Base-by-base conservation (phyloP, 768 basidiomycete genomes). In the Cantharellus cinnabarinus region DNA sequence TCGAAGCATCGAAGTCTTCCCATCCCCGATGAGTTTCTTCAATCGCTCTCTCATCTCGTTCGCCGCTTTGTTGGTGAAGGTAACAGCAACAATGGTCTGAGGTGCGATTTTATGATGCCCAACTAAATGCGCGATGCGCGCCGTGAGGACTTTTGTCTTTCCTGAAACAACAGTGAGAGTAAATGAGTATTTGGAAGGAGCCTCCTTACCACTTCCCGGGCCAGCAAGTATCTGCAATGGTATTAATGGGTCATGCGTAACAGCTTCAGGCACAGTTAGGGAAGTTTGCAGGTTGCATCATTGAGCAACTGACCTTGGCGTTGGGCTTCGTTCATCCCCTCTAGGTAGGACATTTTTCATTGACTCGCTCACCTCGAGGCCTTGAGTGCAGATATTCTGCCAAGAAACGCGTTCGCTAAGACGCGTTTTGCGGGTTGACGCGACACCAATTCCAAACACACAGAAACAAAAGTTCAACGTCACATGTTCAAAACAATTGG, bases 41-140 rank as follows among this genome's bases (percentile, higher is more conserved):
- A 94, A 71, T 2, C 89, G 75, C 56, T 78, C 74, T 57, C 78
- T 75, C 87, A 91, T 89, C 71, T 91, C 89, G 61, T 79, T 82
- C 1, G 89, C 87, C 14, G 89, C 88, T 68, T 89, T 89, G 71
- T 89, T 89, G 5, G 89, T 90, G 68, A 91, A 94, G 0, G 79
- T 94, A 5, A 91, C 84, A 2, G 83, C 82, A 65, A 82, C 83
- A 69, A 87, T 82, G 15, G 78, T 72, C 3, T 73, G 71, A 2
- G 84, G 77, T 5, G 73, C 66, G 5, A 83, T 65, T 35, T 64
- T 64, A 64, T 80, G 76, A 38, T 74, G 67, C 3, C 77, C 66
- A 56, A 85, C 79, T 29, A 87, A 71, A 66, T 83, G 72, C 2
- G 79, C 82, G 52, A 85, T 80, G 14, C 85, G 75, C 54, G 79